A percentile compares a stretch with the other conserved stretches of the same genome.
phyloP scores from a whole-genome alignment of 306 rosid species.

The Cucurbita ficifolia region DNA sequence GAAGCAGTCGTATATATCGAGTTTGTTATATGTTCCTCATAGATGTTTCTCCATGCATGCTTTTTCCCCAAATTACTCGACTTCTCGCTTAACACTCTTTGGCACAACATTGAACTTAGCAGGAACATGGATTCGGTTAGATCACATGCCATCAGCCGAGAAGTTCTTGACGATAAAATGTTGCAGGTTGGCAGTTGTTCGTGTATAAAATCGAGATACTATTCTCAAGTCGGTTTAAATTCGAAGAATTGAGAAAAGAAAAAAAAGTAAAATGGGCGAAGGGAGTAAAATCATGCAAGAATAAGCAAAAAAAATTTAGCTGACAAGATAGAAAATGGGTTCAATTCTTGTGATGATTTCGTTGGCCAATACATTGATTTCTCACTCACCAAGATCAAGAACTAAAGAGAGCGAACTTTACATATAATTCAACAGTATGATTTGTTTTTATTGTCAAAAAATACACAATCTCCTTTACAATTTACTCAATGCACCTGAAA shows the following conservation, averaged over 20 bases:
- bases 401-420: not conserved
- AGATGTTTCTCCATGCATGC: not conserved
- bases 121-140: not conserved
- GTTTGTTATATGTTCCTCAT: not conserved
- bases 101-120: not conserved
- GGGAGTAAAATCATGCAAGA: not conserved
- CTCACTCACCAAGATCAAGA: not conserved
- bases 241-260: not conserved
- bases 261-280: not conserved
- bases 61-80: not conserved
- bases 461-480: not conserved
- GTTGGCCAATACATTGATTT: not conserved
- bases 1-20: not conserved
- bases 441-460: not conserved
- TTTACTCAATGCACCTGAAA: constrained; percentile 8
- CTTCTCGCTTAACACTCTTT: not conserved
- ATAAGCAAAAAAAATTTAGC: too few relatives aligned
- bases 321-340: not conserved
- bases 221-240: not conserved
- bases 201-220: not conserved
- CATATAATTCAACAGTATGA: not conserved
- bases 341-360: not conserved
- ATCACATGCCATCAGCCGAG: not conserved
- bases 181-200: too few relatives aligned
- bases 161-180: too few relatives aligned